These are phyloP conservation scores for Piloderma croceum DNA, from an alignment of 768 basidiomycete species.

Conservation along the genomic window DNA sequence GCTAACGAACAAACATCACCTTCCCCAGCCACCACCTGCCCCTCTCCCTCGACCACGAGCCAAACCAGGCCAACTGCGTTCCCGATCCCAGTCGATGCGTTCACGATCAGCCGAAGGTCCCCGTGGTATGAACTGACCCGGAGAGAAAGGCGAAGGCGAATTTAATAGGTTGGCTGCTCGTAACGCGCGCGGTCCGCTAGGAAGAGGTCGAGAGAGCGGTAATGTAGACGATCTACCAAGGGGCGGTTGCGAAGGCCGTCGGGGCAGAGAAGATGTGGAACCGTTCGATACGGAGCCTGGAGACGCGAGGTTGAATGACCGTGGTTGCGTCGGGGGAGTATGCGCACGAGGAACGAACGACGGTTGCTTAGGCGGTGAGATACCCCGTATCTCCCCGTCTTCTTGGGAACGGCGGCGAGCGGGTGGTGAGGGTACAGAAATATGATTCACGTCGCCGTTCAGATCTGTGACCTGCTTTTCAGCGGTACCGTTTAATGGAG, in stretches of 20 bases:
- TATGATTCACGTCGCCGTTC: no score
- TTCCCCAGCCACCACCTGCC: conserved; percentile 32
- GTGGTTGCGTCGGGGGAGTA: conserved; percentile 44
- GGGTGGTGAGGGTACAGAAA: conserved; percentile 17
- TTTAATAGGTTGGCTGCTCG: conserved; percentile 22
- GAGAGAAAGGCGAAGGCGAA: conserved; percentile 12
- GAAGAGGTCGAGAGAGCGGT: conserved; percentile 28
- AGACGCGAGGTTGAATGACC: conserved; percentile 33
- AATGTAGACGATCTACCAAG: conserved; percentile 25
- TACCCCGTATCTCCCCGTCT: conserved; percentile 45
- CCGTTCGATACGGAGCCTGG: conserved; percentile 20
- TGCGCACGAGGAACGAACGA: conserved; percentile 34
- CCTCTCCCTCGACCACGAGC: conserved; percentile 27
- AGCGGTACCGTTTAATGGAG: no score
- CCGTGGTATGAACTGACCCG: conserved; percentile 35
- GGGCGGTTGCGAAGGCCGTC: conserved; percentile 26
- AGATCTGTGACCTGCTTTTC: no score
- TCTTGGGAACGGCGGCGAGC: conserved; percentile 38
- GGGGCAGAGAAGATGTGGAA: conserved; percentile 14
- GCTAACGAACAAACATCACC: conserved; percentile 8
- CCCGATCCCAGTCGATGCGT: conserved; percentile 39
- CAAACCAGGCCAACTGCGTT: conserved; percentile 26
- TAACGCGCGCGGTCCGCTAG: conserved; percentile 37
- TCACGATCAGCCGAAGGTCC: conserved; percentile 52
- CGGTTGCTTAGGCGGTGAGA: conserved; percentile 29